Evolutionary conservation across 2,329 filamentous ascomycete species (phyloP).

Genomic region (Trichoderma semiorbis): DNA sequence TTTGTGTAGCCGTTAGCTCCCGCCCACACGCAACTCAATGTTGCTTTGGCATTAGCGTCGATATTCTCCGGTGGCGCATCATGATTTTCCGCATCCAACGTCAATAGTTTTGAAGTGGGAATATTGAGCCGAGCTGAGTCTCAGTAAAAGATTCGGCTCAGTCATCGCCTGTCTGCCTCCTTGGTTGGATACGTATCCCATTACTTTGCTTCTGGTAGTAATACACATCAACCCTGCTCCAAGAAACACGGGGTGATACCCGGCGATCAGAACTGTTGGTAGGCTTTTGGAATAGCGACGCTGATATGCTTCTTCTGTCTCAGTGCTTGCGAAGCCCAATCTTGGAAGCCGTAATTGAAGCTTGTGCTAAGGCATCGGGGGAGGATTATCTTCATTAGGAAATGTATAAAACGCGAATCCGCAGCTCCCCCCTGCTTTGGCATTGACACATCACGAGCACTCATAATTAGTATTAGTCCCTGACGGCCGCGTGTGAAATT

Average conservation of each 20-base stretch:
- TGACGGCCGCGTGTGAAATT: not conserved
- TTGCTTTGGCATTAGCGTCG: slow-evolving; percentile 14
- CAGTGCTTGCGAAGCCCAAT: not conserved
- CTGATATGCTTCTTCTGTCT: not conserved
- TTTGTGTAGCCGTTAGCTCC: slow-evolving; percentile 1
- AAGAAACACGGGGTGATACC: not conserved
- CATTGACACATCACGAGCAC: not conserved
- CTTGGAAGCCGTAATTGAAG: not conserved
- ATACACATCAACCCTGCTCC: not conserved
- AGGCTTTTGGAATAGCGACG: not conserved
- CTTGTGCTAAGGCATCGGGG: not conserved
- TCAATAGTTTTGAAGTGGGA: not conserved
- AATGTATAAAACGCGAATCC: not conserved
- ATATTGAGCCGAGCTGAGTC: not conserved
- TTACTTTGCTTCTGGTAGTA: not conserved
- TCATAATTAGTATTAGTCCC: not conserved
- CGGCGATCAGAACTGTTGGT: not conserved
- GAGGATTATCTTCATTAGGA: not conserved
- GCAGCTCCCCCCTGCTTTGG: not conserved
- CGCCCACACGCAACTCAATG: slow-evolving; percentile 2
- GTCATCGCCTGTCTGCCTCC: not conserved
- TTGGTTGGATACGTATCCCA: not conserved
- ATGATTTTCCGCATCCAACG: not conserved
- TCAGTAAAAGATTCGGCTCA: not conserved
- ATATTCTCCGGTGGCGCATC: slow-evolving; percentile 12